Conservation (phyloP, 768 basidiomycete genomes). For the Phylloporus rhodoxanthus region DNA sequence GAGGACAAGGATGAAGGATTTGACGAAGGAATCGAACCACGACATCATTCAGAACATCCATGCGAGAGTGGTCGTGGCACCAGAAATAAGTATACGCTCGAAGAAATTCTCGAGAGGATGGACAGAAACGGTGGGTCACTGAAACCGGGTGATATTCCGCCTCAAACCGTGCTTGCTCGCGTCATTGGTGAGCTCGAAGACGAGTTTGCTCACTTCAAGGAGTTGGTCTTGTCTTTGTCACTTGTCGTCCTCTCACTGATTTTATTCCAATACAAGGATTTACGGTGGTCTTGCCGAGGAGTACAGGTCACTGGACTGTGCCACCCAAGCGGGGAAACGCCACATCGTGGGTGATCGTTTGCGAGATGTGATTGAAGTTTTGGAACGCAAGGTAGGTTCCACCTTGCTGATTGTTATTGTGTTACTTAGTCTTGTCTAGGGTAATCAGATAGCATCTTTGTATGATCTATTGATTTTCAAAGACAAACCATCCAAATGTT, state of each 20-base stretch:
- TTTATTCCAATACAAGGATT: conserved; percentile 46
- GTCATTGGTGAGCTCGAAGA: conserved; percentile 89
- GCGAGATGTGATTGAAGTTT: conserved; percentile 82
- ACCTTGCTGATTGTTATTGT: not conserved
- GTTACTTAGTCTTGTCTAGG: conserved; percentile 39
- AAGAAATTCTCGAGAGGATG: conserved; percentile 24
- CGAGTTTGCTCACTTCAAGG: conserved; percentile 92
- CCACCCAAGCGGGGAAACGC: conserved; percentile 72
- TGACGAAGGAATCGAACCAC: conserved; percentile 8
- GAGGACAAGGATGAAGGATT: conserved; percentile 15
- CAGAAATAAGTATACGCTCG: conserved; percentile 12
- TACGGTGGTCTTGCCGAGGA: conserved; percentile 89
- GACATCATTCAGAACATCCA: conserved; percentile 1
- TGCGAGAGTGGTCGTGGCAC: conserved; percentile 1
- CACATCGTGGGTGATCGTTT: conserved; percentile 86
- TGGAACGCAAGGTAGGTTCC: conserved; percentile 77
- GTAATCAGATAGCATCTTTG: conserved; percentile 88
- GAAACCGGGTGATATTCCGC: conserved; percentile 46
- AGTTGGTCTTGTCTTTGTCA: conserved; percentile 45
- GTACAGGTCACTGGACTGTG: conserved; percentile 85
- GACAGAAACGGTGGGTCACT: conserved; percentile 22
- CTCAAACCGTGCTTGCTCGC: conserved; percentile 80
- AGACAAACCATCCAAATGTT: conserved; percentile 46
- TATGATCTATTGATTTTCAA: conserved; percentile 79
- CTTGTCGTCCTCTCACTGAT: conserved; percentile 6